phyloP scores from a whole-genome alignment of 1,284 basidiomycete genomes.

The Leccinum subrobustum region DNA sequence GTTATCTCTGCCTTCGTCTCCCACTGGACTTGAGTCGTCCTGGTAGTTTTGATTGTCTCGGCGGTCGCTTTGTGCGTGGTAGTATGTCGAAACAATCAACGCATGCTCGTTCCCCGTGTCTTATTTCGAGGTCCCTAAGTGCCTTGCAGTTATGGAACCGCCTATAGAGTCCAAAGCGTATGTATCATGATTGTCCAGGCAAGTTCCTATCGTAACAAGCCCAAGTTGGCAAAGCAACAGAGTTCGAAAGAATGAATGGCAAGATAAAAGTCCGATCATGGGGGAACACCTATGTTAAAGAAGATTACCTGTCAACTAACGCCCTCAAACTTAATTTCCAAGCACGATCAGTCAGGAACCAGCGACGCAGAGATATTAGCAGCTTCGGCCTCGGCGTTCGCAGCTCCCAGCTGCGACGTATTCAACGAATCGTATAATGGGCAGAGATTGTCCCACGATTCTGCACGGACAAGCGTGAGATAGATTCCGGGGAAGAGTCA shows the following conservation, averaged over 20 bases:
- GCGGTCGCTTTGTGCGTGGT: background rate
- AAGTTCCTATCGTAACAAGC: background rate
- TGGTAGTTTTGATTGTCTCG: background rate
- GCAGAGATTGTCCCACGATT: constrained; percentile 26
- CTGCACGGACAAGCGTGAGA: constrained; percentile 6
- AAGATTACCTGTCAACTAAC: background rate
- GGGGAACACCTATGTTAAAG: background rate
- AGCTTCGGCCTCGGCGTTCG: constrained; percentile 18
- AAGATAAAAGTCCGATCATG: background rate
- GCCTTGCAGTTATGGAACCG: background rate
- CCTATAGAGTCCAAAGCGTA: background rate
- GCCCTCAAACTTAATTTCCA: background rate
- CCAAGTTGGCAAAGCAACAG: background rate
- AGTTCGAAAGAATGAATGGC: background rate
- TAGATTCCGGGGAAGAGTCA: background rate
- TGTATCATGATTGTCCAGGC: background rate
- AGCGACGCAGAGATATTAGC: constrained; percentile 18
- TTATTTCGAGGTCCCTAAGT: background rate
- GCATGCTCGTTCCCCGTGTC: background rate
- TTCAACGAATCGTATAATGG: constrained; percentile 21
- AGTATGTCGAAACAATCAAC: background rate
- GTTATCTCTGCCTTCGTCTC: background rate
- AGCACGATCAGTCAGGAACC: constrained; percentile 11
- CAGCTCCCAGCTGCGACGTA: constrained; percentile 22
- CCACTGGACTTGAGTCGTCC: background rate